Evolutionary conservation across 2,329 filamentous ascomycete genomes (phyloP).

Genomic region (Teratosphaeria pseudoeucalypti): DNA sequence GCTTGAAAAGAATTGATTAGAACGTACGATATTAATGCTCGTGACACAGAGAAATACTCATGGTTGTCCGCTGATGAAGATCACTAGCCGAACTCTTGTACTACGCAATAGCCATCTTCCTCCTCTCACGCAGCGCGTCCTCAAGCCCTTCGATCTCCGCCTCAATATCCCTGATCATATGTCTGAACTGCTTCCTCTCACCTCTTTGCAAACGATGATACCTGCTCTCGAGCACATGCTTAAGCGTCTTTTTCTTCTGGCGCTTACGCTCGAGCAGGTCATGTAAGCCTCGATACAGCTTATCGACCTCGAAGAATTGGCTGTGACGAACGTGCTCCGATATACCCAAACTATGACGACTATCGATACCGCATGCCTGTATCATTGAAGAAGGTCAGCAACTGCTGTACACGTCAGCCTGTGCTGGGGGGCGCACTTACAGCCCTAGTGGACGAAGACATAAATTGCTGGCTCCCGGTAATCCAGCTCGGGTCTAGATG

Average conservation of each 20-base stretch:
- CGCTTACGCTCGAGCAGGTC: background rate
- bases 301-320: background rate
- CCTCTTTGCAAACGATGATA: background rate
- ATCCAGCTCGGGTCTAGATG: background rate
- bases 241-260: background rate
- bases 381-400: background rate
- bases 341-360: background rate
- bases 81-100: too few species aligned
- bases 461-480: background rate
- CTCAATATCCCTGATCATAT: background rate
- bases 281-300: background rate
- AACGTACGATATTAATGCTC: too few species aligned
- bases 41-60: too few species aligned
- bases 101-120: background rate
- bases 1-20: too few species aligned
- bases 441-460: background rate
- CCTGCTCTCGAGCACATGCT: background rate
- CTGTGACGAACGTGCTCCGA: background rate
- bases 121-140: background rate
- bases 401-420: background rate
- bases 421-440: background rate
- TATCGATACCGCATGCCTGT: background rate
- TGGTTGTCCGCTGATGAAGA: too few species aligned
- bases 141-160: background rate
- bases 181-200: background rate